Evolutionary conservation across 2,329 filamentous ascomycete genomes (phyloP), one percentile per base, ranked within the genome.

Genomic region (Cytospora piceicola): DNA sequence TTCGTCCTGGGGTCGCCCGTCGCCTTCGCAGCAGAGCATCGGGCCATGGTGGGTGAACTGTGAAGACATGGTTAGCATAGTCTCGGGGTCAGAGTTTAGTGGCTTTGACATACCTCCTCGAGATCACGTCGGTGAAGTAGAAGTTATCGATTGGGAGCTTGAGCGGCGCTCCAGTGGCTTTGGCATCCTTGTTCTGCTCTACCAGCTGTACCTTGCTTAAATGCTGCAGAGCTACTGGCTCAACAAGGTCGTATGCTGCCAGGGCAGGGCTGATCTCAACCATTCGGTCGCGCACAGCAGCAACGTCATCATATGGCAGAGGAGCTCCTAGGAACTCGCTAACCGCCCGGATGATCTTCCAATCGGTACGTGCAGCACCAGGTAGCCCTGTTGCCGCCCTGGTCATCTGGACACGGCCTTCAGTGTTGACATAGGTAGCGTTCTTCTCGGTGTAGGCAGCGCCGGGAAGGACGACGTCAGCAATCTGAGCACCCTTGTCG

Each of bases 401-500:
- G 62, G 92, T 95, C 83, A 97, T 90, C 81, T 99, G 95, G 27
- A 95, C 93, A 73, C 95, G 92, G 64, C 95, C 95, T 80, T 99
- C 95, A 0, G 95, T 98, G 87, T 98, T 99, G 80, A 99, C 88
- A 75, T 96, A 99, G 54, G 95, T 99, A 67, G 89, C 94, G 29
- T 90, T 88, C 84, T 98, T 99, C 83, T 99, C 95, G 29, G 94
- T 98, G 82, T 97, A 99, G 15, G 95, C 93, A 59, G 93, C 93
- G 71, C 93, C 94, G 32, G 95, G 95, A 24, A 99, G 91, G 71
- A 99, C 87, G 65, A 99, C 88, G 74, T 99, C 94, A 58, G 95
- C 95, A 68, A 97, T 87, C 79, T 96, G 90, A 63, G 95, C 95
- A 70, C 94, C 95, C 61, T 87, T 87, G 81, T 99, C 95, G 79